Evolutionary conservation across 225 moss, liverwort and hornwort genomes (phyloP), one percentile per base, ranked within the genome.

Genomic region (Polytrichum formosum): DNA sequence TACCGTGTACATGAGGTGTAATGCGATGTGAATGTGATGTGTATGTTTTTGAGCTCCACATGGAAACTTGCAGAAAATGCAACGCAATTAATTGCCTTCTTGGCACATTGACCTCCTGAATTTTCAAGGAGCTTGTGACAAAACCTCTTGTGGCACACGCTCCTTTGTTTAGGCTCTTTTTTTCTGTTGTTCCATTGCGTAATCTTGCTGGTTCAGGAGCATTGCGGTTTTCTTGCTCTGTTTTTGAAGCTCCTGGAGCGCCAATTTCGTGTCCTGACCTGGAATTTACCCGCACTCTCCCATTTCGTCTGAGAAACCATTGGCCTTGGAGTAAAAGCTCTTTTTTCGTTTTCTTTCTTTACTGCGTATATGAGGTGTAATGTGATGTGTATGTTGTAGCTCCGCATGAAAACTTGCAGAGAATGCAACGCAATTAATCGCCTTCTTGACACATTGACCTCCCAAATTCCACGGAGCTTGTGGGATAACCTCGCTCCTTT

Each of bases 401-500:
- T 35, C 35, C 9, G 9, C 35, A 35, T 35, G 9, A 8, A 35
- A 35, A 35, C 35, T 35, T 35, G 9, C 35, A 35, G 35, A 35
- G 35, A 35, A 35, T 35, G 35, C 35, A 9, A 35, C 35, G 2
- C 35, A 35, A 9, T 35, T 9, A 9, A 35, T 2, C 9, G 2
- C 35, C 35, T 9, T 35, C 35, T 35, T 35, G 9, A 2, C 35
- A 35, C 9, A 35, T 35, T 35, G 9, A 35, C 35, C 35, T 35
- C 64, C 67, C 56, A 29, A 7, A 67, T 73, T 54, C 20, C 67
- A 7, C 58, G 6, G 7, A 16, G 61, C 56, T 6, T 37, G 2
- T 61, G 21, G 61, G 29, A 17, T 67, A 71, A 26, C 63, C 25
- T 20, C 64, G 4, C 56, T 28, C 65, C n/a, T 64, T 68, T 21